These are phyloP conservation scores for Secale cereale DNA, from an alignment of 176 grass and related monocot species.

Conservation along the genomic window DNA sequence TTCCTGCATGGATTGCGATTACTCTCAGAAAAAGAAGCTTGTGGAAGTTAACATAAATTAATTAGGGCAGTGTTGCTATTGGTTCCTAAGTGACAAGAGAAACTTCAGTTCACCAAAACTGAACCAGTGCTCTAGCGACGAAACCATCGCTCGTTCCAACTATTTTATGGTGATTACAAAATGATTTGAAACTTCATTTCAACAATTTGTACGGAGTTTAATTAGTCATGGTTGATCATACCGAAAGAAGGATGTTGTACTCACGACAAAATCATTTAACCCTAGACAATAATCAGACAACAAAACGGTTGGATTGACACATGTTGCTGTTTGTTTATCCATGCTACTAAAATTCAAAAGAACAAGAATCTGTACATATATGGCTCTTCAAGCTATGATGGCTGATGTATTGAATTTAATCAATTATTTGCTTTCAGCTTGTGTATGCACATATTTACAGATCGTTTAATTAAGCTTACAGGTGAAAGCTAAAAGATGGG, in stretches of 20 bases:
- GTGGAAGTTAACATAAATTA: not conserved
- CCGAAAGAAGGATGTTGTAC: not conserved
- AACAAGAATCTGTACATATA: not conserved
- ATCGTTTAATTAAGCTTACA: not conserved
- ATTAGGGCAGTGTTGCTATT: not conserved
- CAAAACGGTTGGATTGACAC: not conserved
- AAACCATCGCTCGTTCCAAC: not conserved
- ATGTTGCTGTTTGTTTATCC: not conserved
- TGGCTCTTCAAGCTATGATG: not conserved
- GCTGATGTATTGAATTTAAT: not conserved
- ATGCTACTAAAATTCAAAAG: not conserved
- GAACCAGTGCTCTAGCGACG: not conserved
- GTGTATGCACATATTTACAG: not conserved
- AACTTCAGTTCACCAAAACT: not conserved
- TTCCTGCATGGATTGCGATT: constrained; percentile 50
- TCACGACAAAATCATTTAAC: not conserved
- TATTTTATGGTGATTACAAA: not conserved
- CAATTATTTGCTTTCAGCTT: not conserved
- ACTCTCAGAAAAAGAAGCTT: constrained; percentile 13
- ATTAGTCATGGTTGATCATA: not conserved
- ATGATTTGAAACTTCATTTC: not conserved
- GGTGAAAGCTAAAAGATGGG: not conserved
- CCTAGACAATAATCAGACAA: not conserved
- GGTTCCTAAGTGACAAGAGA: not conserved
- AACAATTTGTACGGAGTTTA: not conserved